Conservation (phyloP, 106 monocot genomes). For the Alisma plantagoaquatica region DNA sequence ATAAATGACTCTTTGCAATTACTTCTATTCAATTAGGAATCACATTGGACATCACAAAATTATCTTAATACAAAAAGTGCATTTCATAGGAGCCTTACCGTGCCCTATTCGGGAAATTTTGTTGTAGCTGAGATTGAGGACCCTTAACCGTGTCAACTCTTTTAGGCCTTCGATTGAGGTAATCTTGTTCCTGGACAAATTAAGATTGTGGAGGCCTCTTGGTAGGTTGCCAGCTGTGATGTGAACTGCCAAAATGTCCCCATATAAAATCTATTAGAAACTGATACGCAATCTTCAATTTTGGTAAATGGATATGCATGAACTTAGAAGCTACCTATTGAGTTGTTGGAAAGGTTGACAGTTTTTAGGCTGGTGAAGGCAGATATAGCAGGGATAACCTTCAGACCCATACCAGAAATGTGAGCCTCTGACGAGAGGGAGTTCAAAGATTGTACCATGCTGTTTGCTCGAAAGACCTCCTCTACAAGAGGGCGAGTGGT, state of each 20-base stretch:
- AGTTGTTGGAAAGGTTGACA: slow-evolving; percentile 64
- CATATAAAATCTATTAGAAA: too few relatives aligned
- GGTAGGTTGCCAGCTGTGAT: slow-evolving; percentile 48
- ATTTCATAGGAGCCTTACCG: slow-evolving; percentile 18
- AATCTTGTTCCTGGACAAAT: slow-evolving; percentile 68
- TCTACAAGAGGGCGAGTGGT: slow-evolving; percentile 8
- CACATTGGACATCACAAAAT: too few relatives aligned
- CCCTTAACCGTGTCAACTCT: slow-evolving; percentile 50
- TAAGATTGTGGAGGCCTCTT: slow-evolving; percentile 46
- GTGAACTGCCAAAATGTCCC: too few relatives aligned
- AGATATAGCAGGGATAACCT: slow-evolving; percentile 45
- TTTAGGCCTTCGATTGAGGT: slow-evolving; percentile 47
- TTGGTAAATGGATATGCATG: too few relatives aligned
- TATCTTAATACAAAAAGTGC: too few relatives aligned
- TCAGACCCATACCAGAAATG: slow-evolving; percentile 50
- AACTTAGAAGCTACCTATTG: slow-evolving; percentile 60
- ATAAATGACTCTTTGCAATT: too few relatives aligned
- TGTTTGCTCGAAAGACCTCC: slow-evolving; percentile 44
- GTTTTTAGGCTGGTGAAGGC: slow-evolving; percentile 54
- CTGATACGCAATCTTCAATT: too few relatives aligned
- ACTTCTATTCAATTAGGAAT: too few relatives aligned
- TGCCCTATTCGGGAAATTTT: slow-evolving; percentile 56
- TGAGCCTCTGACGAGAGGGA: slow-evolving; percentile 44
- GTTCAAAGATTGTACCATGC: slow-evolving; percentile 47
- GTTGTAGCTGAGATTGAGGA: slow-evolving; percentile 74